These are phyloP conservation scores for Rubroshorea leprosula DNA, from an alignment of 345 rosid genomes.

Conservation along the genomic window DNA sequence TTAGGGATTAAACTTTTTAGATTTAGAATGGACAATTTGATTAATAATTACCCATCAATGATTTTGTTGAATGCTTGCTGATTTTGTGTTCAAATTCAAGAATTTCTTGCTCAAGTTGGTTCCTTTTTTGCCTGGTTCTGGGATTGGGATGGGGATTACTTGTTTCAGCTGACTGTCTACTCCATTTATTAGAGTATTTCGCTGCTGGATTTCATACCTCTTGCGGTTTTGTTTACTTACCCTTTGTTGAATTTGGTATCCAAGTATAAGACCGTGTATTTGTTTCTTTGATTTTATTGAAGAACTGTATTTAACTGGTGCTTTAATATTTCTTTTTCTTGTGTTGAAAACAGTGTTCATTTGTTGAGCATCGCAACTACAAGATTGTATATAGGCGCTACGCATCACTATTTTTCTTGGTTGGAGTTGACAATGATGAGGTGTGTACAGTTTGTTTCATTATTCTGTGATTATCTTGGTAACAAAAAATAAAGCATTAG, in stretches of 20 bases:
- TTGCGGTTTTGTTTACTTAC: not conserved
- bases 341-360: constrained; percentile 62
- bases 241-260: not conserved
- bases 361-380: constrained; percentile 97
- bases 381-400: constrained; percentile 92
- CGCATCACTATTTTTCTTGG: constrained; percentile 91
- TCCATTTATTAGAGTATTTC: no score
- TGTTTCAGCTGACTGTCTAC: no score
- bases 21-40: not conserved
- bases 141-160: no score
- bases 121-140: no score
- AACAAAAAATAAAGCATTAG: no score
- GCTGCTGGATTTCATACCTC: not conserved
- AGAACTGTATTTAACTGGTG: not conserved
- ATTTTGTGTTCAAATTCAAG: not conserved
- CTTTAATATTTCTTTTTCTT: not conserved
- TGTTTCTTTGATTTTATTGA: not conserved
- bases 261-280: not conserved
- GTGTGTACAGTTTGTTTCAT: constrained; percentile 34
- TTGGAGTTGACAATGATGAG: constrained; percentile 93
- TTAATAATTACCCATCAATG: no score
- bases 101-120: not conserved
- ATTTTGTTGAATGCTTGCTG: constrained; percentile 1
- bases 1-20: no score
- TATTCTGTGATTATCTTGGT: constrained; percentile 2